A percentile compares a stretch with the other conserved stretches of the same genome.
phyloP scores from a whole-genome alignment of 495 filamentous ascomycete genomes.

The Penicillium dipodomyicola region DNA sequence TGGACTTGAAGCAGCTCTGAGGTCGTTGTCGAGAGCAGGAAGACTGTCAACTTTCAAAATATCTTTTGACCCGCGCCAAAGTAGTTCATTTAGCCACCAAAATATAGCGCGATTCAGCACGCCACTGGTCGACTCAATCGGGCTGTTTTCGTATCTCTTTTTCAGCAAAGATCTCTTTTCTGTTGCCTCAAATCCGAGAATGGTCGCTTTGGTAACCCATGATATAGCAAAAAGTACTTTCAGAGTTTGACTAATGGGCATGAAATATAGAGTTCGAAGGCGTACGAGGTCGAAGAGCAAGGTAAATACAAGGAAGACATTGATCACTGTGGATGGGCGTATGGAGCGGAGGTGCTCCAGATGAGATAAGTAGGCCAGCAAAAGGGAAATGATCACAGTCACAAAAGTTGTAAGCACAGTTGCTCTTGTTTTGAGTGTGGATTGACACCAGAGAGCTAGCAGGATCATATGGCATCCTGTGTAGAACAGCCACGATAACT shows the following conservation, averaged over 20 bases:
- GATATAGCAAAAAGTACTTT: conserved; percentile 21
- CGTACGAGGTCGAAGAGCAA: conserved; percentile 21
- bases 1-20: conserved; percentile 36
- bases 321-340: conserved; percentile 21
- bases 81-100: conserved; percentile 54
- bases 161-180: conserved; percentile 48
- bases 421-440: conserved; percentile 18
- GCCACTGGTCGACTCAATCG: conserved; percentile 53
- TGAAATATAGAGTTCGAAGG: conserved; percentile 20
- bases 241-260: conserved; percentile 12
- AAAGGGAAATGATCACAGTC: conserved; percentile 5
- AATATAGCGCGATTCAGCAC: conserved; percentile 49
- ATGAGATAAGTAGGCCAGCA: conserved; percentile 20
- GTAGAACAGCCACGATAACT: conserved; percentile 17
- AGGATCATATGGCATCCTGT: conserved; percentile 18
- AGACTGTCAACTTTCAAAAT: conserved; percentile 43
- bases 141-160: conserved; percentile 32
- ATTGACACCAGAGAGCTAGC: conserved; percentile 17
- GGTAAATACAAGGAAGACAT: conserved; percentile 14
- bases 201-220: conserved; percentile 36
- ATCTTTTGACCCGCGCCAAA: conserved; percentile 44
- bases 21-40: conserved; percentile 36
- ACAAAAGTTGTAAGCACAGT: conserved; percentile 18
- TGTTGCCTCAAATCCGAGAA: conserved; percentile 50
- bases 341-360: conserved; percentile 25